phyloP scores from a whole-genome alignment of 768 basidiomycete species.

The Mycena crocata region DNA sequence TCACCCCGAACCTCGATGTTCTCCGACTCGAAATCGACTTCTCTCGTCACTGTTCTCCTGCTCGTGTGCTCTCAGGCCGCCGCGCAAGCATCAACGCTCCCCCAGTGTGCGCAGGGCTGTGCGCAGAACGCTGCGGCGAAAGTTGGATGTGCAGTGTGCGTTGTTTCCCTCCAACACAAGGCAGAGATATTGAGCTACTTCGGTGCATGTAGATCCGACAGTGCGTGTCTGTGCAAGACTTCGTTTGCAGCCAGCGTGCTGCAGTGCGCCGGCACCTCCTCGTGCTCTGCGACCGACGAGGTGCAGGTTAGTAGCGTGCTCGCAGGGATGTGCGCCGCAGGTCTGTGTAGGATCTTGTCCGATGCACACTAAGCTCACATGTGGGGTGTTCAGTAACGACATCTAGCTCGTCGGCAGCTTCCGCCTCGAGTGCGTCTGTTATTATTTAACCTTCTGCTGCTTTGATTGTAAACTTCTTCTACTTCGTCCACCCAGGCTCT shows the following conservation, averaged over 20 bases:
- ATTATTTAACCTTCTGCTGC: too few relatives aligned
- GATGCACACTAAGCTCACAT: neutral
- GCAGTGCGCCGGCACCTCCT: constrained; percentile 14
- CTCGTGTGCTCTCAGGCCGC: too few relatives aligned
- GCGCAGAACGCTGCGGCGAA: constrained; percentile 4
- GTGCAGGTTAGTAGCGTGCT: constrained; percentile 8
- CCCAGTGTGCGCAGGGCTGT: constrained; percentile 22
- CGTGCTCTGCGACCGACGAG: constrained; percentile 17
- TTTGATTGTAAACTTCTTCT: neutral
- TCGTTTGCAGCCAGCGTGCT: constrained; percentile 15
- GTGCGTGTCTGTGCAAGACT: constrained; percentile 18
- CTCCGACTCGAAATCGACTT: too few relatives aligned
- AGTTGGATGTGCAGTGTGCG: constrained; percentile 18
- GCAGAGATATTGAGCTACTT: neutral
- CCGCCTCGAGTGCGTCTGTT: neutral
- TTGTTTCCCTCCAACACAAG: neutral
- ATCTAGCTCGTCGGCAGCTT: neutral
- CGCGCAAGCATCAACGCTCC: constrained; percentile 24
- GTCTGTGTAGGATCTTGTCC: neutral
- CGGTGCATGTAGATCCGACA: constrained; percentile 10
- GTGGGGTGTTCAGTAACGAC: neutral
- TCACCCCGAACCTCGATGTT: too few relatives aligned
- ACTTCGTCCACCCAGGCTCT: neutral
- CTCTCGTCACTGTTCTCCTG: too few relatives aligned
- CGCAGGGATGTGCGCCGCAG: constrained; percentile 7